Percentiles rank a stretch among this genome's conserved stretches.
Evolutionary conservation across 345 rosid genomes (phyloP).

Genomic region (Lepidium didymum): DNA sequence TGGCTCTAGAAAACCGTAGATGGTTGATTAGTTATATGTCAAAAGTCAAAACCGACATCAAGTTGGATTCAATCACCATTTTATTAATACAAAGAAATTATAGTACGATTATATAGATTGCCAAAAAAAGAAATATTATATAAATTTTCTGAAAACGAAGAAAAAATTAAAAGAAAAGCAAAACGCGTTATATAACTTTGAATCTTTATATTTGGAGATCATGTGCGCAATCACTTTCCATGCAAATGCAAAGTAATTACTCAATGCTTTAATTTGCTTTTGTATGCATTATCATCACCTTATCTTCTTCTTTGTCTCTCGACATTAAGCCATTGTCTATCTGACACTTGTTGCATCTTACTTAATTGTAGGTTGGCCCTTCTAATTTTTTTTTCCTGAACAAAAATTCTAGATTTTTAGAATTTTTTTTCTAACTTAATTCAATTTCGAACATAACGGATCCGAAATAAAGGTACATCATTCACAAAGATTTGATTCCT

Average conservation of each 20-base stretch:
- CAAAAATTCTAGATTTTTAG: no score
- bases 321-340: background rate
- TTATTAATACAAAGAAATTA: no score
- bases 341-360: background rate
- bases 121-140: no score
- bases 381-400: no score
- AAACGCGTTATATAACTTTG: constrained; percentile 21
- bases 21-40: background rate
- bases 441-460: no score
- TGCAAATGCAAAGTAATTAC: constrained; percentile 11
- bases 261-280: constrained; percentile 7
- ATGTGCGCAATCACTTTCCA: constrained; percentile 20
- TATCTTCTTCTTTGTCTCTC: background rate
- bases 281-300: constrained; percentile 1
- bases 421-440: no score
- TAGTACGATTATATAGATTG: no score
- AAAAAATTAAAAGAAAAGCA: no score
- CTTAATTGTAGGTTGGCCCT: no score
- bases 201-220: background rate
- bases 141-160: no score
- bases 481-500: no score
- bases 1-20: background rate
- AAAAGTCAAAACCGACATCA: background rate
- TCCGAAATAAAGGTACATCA: no score
- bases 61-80: background rate